A percentile compares a stretch with the other conserved stretches of the same genome.
Conservation (phyloP, 164 flowering plant species). For the Vitis rupestris region DNA sequence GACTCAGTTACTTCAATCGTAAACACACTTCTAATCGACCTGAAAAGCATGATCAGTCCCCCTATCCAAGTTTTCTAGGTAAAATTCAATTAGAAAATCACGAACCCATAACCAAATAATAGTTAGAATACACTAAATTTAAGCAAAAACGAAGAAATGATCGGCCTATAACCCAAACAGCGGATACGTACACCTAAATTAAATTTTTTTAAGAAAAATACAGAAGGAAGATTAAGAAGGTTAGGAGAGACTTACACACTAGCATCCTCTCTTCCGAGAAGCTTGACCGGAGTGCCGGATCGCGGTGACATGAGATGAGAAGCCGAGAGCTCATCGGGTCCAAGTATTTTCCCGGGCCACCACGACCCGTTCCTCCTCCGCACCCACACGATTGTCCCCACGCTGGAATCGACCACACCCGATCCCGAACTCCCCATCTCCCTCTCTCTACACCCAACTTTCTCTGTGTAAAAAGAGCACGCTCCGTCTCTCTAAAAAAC, state of each 20-base stretch:
- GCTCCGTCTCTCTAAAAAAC: not conserved
- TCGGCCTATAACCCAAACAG: not conserved
- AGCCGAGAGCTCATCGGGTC: slow-evolving; percentile 69
- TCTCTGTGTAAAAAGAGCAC: slow-evolving; percentile 1
- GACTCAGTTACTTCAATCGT: no score
- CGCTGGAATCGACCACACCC: slow-evolving; percentile 44
- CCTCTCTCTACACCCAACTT: slow-evolving; percentile 9
- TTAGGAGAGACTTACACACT: slow-evolving; percentile 68
- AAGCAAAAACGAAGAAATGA: no score
- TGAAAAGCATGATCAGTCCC: no score
- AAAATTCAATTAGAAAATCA: no score
- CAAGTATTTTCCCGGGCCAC: slow-evolving; percentile 99
- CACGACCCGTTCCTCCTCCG: slow-evolving; percentile 95
- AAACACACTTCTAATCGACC: no score
- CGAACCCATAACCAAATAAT: no score
- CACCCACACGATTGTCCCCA: slow-evolving; percentile 93
- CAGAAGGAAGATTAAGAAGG: not conserved
- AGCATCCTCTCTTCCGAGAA: slow-evolving; percentile 96
- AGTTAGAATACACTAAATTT: no score
- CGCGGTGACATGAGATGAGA: slow-evolving; percentile 80
- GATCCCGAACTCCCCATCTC: slow-evolving; percentile 44
- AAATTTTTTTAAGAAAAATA: not conserved
- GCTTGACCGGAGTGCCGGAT: slow-evolving; percentile 96
- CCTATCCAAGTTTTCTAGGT: no score
- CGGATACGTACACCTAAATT: no score